Evolutionary conservation across 495 filamentous ascomycete genomes (phyloP).

Genomic region (Friedmanniomyces simplex): DNA sequence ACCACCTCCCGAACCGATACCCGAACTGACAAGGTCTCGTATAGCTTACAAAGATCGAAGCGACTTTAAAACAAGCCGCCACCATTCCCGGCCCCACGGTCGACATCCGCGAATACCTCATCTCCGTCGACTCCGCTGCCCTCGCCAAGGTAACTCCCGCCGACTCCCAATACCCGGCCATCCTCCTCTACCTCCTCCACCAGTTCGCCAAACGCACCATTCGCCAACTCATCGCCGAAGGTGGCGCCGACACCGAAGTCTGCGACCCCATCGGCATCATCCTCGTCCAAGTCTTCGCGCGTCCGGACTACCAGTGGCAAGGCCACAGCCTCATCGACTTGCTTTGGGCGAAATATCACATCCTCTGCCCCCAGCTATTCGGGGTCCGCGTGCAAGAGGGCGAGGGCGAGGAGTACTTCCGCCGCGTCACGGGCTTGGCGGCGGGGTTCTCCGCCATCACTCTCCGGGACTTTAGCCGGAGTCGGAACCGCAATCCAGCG

Average conservation of each 20-base stretch:
- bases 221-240: constrained; percentile 65
- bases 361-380: constrained; percentile 75
- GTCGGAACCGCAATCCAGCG: constrained; percentile 59
- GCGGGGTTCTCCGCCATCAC: constrained; percentile 74
- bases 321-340: constrained; percentile 64
- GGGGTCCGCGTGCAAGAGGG: constrained; percentile 65
- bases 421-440: constrained; percentile 74
- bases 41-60: constrained; percentile 40
- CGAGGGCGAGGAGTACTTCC: constrained; percentile 49
- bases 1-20: not conserved
- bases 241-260: constrained; percentile 52
- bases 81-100: constrained; percentile 45
- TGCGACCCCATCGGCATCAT: constrained; percentile 79
- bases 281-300: constrained; percentile 61
- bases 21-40: constrained; percentile 4
- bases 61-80: constrained; percentile 37
- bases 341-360: constrained; percentile 74
- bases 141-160: constrained; percentile 26
- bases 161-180: constrained; percentile 39
- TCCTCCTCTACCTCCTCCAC: constrained; percentile 76
- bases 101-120: constrained; percentile 58
- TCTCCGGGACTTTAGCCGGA: constrained; percentile 66
- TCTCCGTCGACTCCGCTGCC: constrained; percentile 6
- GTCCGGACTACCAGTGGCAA: constrained; percentile 18
- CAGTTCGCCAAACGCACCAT: constrained; percentile 70